phyloP scores from a whole-genome alignment of 2,329 filamentous ascomycete genomes.

The Colletotrichum echinochloae region DNA sequence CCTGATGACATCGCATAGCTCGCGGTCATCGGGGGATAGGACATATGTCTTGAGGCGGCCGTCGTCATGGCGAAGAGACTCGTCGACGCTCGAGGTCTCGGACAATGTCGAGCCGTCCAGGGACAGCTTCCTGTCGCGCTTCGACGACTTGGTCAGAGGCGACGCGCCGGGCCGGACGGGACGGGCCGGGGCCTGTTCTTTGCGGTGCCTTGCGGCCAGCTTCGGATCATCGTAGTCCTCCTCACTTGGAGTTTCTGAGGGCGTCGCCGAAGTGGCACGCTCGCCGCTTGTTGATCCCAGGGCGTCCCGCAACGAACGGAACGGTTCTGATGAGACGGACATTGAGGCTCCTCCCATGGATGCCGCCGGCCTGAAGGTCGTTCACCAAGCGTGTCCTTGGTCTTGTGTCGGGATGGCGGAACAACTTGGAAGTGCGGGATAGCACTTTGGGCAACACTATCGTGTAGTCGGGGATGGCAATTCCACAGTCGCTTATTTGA shows the following conservation, averaged over 20 bases:
- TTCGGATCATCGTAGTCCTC: conserved; percentile 58
- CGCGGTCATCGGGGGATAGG: conserved; percentile 48
- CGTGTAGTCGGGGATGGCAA: not conserved
- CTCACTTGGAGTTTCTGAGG: conserved; percentile 58
- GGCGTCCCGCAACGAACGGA: conserved; percentile 44
- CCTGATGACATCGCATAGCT: conserved; percentile 34
- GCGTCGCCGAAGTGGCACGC: conserved; percentile 22
- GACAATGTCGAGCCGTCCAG: conserved; percentile 34
- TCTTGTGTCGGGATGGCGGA: not conserved
- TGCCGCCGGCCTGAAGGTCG: not conserved
- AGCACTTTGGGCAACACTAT: not conserved
- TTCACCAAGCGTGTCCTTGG: not conserved
- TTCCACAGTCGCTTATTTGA: not conserved
- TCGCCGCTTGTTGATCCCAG: conserved; percentile 32
- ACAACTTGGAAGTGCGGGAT: not conserved
- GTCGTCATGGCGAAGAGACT: conserved; percentile 1
- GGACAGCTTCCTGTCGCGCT: conserved; percentile 17
- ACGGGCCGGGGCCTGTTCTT: not conserved
- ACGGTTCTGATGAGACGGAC: conserved; percentile 1
- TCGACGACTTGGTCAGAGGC: conserved; percentile 1
- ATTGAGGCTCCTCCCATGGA: conserved; percentile 5
- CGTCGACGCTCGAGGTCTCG: conserved; percentile 37
- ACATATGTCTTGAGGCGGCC: conserved; percentile 41
- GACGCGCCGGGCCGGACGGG: conserved; percentile 3
- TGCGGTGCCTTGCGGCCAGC: conserved; percentile 1